Percentiles rank a stretch among this genome's conserved stretches.
Evolutionary conservation across 345 rosid species (phyloP).

Genomic region (Lepidium africanum): DNA sequence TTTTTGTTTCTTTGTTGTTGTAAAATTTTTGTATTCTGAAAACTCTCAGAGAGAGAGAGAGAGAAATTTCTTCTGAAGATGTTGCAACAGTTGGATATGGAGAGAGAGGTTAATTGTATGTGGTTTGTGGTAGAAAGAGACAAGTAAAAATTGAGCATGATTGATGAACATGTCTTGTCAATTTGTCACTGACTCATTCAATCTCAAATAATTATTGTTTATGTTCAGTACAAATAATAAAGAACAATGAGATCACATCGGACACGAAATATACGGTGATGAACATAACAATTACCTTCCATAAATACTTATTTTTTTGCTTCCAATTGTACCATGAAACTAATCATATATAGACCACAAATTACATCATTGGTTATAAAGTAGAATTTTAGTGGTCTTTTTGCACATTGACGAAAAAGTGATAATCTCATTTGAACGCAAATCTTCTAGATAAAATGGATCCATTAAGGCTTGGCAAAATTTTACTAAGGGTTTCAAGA

Average conservation of each 20-base stretch:
- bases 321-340: no score
- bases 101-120: no score
- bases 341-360: no score
- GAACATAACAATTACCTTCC: neutral
- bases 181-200: neutral
- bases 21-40: neutral
- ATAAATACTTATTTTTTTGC: conserved; percentile 1
- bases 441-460: neutral
- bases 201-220: neutral
- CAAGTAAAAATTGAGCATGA: neutral
- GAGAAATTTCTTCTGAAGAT: neutral
- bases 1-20: neutral
- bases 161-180: conserved; percentile 20
- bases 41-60: neutral
- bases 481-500: conserved; percentile 15
- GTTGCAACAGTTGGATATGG: no score
- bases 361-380: no score
- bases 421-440: neutral
- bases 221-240: neutral
- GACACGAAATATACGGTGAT: neutral
- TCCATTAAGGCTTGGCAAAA: neutral
- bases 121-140: neutral
- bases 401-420: neutral
- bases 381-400: no score
- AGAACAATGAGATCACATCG: conserved; percentile 5